Percentiles rank a stretch among this genome's conserved stretches.
Evolutionary conservation across 2,329 filamentous ascomycete species (phyloP).

Genomic region (Stemphylium vesicarium): DNA sequence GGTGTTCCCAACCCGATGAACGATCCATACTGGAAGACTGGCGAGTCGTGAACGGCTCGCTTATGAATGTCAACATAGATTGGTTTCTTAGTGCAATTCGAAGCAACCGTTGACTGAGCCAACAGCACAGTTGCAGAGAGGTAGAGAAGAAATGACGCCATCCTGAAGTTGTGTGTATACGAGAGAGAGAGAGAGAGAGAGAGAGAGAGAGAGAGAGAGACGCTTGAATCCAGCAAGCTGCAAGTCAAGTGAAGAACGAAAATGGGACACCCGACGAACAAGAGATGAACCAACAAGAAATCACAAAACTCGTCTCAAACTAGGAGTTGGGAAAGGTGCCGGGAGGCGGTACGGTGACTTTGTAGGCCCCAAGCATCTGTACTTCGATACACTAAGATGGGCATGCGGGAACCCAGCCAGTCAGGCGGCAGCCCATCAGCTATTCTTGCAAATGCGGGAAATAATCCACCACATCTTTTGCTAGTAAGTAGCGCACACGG

Average conservation of each 20-base stretch:
- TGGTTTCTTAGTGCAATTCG: slow-evolving; percentile 49
- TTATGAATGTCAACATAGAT: slow-evolving; percentile 55
- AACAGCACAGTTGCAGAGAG: slow-evolving; percentile 45
- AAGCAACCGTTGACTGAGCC: slow-evolving; percentile 44
- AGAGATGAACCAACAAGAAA: slow-evolving; percentile 23
- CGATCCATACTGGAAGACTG: slow-evolving; percentile 52
- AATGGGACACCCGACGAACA: slow-evolving; percentile 8
- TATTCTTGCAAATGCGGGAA: slow-evolving; percentile 36
- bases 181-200: not conserved
- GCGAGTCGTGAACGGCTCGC: slow-evolving; percentile 50
- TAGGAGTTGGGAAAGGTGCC: slow-evolving; percentile 17
- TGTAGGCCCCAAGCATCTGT: slow-evolving; percentile 38
- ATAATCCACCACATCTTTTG: slow-evolving; percentile 17
- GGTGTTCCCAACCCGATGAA: slow-evolving; percentile 54
- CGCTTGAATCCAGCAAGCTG: slow-evolving; percentile 41
- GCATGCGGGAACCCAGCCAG: slow-evolving; percentile 29
- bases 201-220: slow-evolving; percentile 19
- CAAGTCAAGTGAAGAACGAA: slow-evolving; percentile 19
- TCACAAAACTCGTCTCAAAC: slow-evolving; percentile 31
- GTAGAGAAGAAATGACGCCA: slow-evolving; percentile 37
- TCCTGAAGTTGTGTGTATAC: slow-evolving; percentile 16
- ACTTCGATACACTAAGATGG: slow-evolving; percentile 34
- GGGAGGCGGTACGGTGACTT: slow-evolving; percentile 38
- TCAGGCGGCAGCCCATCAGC: slow-evolving; percentile 26
- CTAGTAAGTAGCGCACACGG: slow-evolving; percentile 27